Evolutionary conservation across 768 basidiomycete species (phyloP), one percentile per base, ranked within the genome.

Genomic region (Tylopilus subfusipes): DNA sequence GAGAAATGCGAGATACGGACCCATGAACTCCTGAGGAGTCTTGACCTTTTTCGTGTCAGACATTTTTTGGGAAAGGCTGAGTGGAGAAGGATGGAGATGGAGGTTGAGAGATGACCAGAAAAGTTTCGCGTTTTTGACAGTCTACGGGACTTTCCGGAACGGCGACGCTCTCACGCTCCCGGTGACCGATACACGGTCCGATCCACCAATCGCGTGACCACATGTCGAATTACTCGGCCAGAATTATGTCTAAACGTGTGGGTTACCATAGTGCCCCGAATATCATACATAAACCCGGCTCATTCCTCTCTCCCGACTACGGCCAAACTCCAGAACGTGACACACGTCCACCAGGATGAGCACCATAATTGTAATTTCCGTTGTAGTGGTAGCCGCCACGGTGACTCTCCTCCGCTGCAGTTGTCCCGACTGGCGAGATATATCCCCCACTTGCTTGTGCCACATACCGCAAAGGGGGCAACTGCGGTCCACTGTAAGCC

Each of bases 21-120:
- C 75, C 66, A 88, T 82, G 79, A 98, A 97, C 11, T 96, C 93
- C 84, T 90, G 84, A 58, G 90, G 89, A 70, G 84, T 76, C 82
- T 98, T 98, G 76, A 78, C 79, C 83, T 80, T 95, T 81, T 86
- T 88, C 48, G 59, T 74, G 55, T 91, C 88, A 76, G 89, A 80
- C 92, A 93, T 91, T 86, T 82, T 83, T 77, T 57, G 24, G 7
- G 63, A 59, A 59, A 70, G 69, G 73, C 78, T 82, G 75, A 79
- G 80, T 78, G 74, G 71, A 62, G 74, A 71, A 75, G 74, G 72
- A 76, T 48, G 59, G 52, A 70, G 73, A 68, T 70, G 69, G 68
- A 76, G 74, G 71, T 76, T 71, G 69, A 72, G 73, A 74, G 72
- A 72, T 63, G 64, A 59, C 63, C 66, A 63, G 64, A 75, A 77